Evolutionary conservation across 768 basidiomycete species (phyloP).

Genomic region (Chalciporus sphaerocephalus): DNA sequence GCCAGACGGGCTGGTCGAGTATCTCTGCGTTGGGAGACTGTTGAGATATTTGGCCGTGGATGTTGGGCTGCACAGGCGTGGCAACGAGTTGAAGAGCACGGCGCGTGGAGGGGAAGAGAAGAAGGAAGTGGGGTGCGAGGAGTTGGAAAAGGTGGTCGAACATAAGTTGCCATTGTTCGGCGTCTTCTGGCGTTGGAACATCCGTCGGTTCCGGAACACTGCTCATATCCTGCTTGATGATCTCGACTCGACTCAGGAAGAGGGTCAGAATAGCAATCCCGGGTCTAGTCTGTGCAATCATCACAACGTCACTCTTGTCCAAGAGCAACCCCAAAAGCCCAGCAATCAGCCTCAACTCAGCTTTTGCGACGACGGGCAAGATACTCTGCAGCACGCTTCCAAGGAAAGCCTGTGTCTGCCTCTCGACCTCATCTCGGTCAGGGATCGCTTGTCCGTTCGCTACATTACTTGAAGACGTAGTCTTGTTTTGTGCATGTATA

Average conservation of each 20-base stretch:
- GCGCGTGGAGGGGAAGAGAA: conserved; percentile 89
- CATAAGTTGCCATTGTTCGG: conserved; percentile 79
- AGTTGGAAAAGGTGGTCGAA: conserved; percentile 85
- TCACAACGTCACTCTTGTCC: conserved; percentile 69
- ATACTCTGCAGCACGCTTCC: conserved; percentile 84
- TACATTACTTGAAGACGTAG: conserved; percentile 17
- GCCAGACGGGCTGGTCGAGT: conserved; percentile 91
- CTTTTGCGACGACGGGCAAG: conserved; percentile 73
- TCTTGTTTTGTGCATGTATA: conserved; percentile 17
- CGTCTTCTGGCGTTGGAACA: conserved; percentile 64
- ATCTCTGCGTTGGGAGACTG: conserved; percentile 54
- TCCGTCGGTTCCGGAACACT: conserved; percentile 52
- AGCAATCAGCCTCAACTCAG: conserved; percentile 75
- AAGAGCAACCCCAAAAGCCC: conserved; percentile 82
- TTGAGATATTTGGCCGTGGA: conserved; percentile 56
- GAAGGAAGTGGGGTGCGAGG: conserved; percentile 68
- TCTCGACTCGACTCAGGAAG: conserved; percentile 88
- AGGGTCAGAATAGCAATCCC: conserved; percentile 88
- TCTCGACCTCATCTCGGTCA: conserved; percentile 67
- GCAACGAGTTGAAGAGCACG: conserved; percentile 42
- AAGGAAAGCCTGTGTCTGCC: conserved; percentile 88
- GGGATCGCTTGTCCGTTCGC: conserved; percentile 13
- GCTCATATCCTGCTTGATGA: conserved; percentile 71
- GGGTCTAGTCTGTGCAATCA: conserved; percentile 77
- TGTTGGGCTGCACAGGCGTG: conserved; percentile 32